phyloP scores from a whole-genome alignment of 768 basidiomycete genomes.

The Boletus rex-veris region DNA sequence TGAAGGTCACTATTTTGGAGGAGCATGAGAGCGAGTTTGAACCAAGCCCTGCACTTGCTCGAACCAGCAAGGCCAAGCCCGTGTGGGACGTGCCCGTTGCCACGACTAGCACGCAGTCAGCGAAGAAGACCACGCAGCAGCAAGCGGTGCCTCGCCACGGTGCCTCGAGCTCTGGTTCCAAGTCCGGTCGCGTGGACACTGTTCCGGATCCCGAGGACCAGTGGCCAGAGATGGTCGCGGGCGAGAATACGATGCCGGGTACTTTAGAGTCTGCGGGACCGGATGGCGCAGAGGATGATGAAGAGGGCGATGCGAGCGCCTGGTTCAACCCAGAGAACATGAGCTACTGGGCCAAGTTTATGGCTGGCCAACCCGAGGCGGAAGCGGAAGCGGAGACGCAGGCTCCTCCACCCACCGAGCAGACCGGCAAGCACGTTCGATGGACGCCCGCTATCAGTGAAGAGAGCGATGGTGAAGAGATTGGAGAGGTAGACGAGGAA shows the following conservation, averaged over 20 bases:
- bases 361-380: conserved; percentile 16
- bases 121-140: conserved; percentile 13
- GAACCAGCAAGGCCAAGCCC: conserved; percentile 18
- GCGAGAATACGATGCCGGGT: conserved; percentile 5
- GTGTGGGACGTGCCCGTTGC: conserved; percentile 10
- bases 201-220: conserved; percentile 16
- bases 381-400: background rate
- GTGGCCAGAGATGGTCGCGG: background rate
- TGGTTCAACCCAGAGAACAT: conserved; percentile 26
- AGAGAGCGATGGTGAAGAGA: conserved; percentile 26
- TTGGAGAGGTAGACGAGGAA: conserved; percentile 12
- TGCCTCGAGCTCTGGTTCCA: conserved; percentile 6
- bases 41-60: background rate
- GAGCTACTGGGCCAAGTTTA: conserved; percentile 30
- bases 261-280: background rate
- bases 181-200: conserved; percentile 10
- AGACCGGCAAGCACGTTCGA: conserved; percentile 17
- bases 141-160: conserved; percentile 7
- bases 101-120: conserved; percentile 3
- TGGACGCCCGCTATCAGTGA: conserved; percentile 23
- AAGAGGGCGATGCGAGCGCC: conserved; percentile 17
- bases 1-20: conserved; percentile 16
- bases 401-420: conserved; percentile 2
- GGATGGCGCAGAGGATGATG: conserved; percentile 13
- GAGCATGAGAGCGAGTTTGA: conserved; percentile 20